A percentile compares a stretch with the other conserved stretches of the same genome.
phyloP scores from a whole-genome alignment of 2,329 filamentous ascomycete genomes.

The Thyridium curvatum region DNA sequence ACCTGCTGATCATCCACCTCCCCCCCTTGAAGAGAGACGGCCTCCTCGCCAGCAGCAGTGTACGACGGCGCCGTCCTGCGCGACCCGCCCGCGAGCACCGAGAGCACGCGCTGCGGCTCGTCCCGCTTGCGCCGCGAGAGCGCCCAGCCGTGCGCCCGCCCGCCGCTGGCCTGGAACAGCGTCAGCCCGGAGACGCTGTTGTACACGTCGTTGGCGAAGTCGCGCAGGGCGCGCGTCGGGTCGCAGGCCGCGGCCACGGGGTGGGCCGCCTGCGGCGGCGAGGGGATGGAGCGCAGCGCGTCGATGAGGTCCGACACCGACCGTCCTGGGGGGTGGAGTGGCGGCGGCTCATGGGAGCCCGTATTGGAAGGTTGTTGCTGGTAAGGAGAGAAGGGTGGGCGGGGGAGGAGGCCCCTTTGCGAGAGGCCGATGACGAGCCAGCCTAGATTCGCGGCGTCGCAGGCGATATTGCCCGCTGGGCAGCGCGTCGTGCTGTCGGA shows the following conservation, averaged over 20 bases:
- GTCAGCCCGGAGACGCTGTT: slow-evolving; percentile 44
- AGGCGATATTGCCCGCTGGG: slow-evolving; percentile 41
- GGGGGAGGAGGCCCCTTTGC: slow-evolving; percentile 35
- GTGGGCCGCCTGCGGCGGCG: slow-evolving; percentile 26
- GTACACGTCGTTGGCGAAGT: slow-evolving; percentile 41
- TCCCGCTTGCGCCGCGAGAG: slow-evolving; percentile 30
- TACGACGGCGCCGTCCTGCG: neutral
- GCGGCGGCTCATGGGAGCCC: slow-evolving; percentile 12
- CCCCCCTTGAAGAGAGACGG: neutral
- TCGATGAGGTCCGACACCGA: slow-evolving; percentile 40
- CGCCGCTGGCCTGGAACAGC: slow-evolving; percentile 38
- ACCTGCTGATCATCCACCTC: neutral
- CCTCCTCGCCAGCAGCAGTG: neutral
- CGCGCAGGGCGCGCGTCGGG: slow-evolving; percentile 38
- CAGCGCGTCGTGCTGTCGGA: slow-evolving; percentile 36
- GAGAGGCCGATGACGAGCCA: slow-evolving; percentile 47
- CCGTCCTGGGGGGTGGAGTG: slow-evolving; percentile 15
- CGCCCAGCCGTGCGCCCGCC: slow-evolving; percentile 42
- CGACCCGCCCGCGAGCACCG: slow-evolving; percentile 1
- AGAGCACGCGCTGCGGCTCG: slow-evolving; percentile 25
- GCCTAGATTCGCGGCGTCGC: slow-evolving; percentile 46
- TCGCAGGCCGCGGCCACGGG: slow-evolving; percentile 35
- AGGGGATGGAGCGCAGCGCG: slow-evolving; percentile 33
- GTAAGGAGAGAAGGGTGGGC: slow-evolving; percentile 1
- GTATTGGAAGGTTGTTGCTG: neutral